Conservation (phyloP, 2,329 filamentous ascomycete species). For the Xylariales sp. region DNA sequence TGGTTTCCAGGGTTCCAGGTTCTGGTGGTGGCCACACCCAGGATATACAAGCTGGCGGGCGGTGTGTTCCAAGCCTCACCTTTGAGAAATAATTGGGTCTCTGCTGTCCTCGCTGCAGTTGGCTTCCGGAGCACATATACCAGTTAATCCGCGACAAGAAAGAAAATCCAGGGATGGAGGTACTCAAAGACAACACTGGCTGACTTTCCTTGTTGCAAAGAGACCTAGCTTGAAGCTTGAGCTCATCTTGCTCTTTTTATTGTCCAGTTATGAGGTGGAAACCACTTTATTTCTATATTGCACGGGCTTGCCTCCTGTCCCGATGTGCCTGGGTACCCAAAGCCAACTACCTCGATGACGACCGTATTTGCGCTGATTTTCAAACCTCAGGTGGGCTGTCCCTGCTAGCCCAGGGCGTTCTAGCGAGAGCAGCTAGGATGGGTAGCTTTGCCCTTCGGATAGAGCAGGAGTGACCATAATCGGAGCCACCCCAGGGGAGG, state of each 20-base stretch:
- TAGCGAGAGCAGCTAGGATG: too few species aligned
- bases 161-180: background rate
- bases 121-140: conserved; percentile 4
- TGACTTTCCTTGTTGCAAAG: conserved; percentile 8
- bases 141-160: background rate
- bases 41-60: conserved; percentile 11
- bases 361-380: too few species aligned
- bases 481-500: too few species aligned
- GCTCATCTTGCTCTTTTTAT: background rate
- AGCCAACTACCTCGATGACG: too few species aligned
- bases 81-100: conserved; percentile 4
- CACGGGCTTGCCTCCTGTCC: too few species aligned
- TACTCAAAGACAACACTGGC: conserved; percentile 7
- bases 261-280: conserved; percentile 2
- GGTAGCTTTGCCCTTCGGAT: too few species aligned
- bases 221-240: conserved; percentile 1
- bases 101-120: conserved; percentile 1
- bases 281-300: conserved; percentile 4
- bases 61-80: conserved; percentile 7
- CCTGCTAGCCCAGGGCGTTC: too few species aligned
- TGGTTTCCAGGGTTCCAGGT: conserved; percentile 8
- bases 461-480: too few species aligned
- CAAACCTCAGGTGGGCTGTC: too few species aligned
- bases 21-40: conserved; percentile 6
- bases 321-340: too few species aligned